These are phyloP conservation scores for Sporopachydermia lactativora DNA, from an alignment of 805 yeast genomes.

Conservation along the genomic window DNA sequence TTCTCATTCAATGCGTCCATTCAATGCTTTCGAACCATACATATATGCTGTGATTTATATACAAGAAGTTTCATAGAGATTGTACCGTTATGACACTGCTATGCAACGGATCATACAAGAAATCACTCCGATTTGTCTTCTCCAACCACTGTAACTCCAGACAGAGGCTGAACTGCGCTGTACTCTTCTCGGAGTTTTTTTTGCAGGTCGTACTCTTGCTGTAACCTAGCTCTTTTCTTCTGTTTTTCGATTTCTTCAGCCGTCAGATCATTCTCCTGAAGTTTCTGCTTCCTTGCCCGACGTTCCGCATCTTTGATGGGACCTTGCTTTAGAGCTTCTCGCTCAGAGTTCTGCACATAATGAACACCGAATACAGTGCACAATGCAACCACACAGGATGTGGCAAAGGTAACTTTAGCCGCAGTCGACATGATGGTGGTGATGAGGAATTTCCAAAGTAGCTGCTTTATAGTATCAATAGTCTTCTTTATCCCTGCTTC, in stretches of 20 bases:
- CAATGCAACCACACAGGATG: conserved; percentile 39
- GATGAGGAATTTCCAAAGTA: too few species aligned
- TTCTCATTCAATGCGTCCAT: too few species aligned
- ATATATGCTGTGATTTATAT: too few species aligned
- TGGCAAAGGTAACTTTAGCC: conserved; percentile 58
- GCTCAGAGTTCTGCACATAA: conserved; percentile 54
- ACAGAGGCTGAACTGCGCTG: conserved; percentile 48
- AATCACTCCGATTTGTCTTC: conserved; percentile 15
- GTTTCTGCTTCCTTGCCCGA: conserved; percentile 29
- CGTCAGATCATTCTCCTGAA: conserved; percentile 19
- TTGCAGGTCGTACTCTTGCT: conserved; percentile 54
- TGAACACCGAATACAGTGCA: conserved; percentile 61
- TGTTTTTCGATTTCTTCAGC: conserved; percentile 15
- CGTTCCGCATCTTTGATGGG: conserved; percentile 75
- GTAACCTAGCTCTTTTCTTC: conserved; percentile 34
- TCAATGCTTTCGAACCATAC: too few species aligned
- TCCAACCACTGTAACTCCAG: conserved; percentile 34
- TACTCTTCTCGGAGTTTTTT: conserved; percentile 41
- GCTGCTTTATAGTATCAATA: too few species aligned
- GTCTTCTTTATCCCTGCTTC: too few species aligned
- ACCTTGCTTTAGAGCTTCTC: conserved; percentile 63
- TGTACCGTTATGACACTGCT: too few species aligned
- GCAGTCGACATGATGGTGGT: conserved; percentile 57
- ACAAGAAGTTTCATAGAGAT: too few species aligned
- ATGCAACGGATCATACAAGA: too few species aligned